A percentile compares a stretch with the other conserved stretches of the same genome.
phyloP scores from a whole-genome alignment of 345 rosid species.

The Euphorbia lathyris region DNA sequence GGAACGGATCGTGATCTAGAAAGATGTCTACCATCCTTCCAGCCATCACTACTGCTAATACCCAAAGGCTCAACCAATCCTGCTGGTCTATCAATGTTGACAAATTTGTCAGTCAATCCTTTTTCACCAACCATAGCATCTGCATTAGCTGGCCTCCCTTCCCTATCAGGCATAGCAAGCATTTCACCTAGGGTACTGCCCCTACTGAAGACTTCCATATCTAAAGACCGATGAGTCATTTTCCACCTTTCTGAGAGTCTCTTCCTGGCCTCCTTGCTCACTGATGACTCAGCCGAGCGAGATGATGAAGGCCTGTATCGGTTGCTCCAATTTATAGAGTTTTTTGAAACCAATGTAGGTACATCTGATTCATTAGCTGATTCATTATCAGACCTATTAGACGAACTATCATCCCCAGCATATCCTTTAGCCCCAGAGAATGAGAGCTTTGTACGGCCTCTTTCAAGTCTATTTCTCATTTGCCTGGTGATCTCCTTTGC shows the following conservation, averaged over 20 bases:
- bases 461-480: constrained; percentile 46
- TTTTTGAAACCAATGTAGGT: constrained; percentile 40
- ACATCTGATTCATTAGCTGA: constrained; percentile 66
- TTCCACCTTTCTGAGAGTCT: constrained; percentile 98
- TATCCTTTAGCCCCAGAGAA: constrained; percentile 56
- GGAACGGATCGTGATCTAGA: constrained; percentile 77
- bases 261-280: constrained; percentile 80
- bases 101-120: constrained; percentile 30
- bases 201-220: constrained; percentile 45
- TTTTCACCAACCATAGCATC: constrained; percentile 32
- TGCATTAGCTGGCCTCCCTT: constrained; percentile 41
- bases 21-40: constrained; percentile 61
- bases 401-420: constrained; percentile 79
- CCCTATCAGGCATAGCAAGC: constrained; percentile 74
- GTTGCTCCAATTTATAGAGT: constrained; percentile 38
- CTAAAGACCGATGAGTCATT: constrained; percentile 61
- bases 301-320: constrained; percentile 42
- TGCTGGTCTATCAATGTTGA: constrained; percentile 23
- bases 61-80: constrained; percentile 63
- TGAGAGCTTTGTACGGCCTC: constrained; percentile 42
- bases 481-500: constrained; percentile 62
- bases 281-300: constrained; percentile 57
- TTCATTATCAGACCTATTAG: constrained; percentile 58
- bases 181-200: constrained; percentile 86
- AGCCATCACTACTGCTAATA: constrained; percentile 94